Evolutionary conservation across 148 eudicot species (phyloP), one percentile per base, ranked within the genome.

Genomic region (Persicaria tinctoria): DNA sequence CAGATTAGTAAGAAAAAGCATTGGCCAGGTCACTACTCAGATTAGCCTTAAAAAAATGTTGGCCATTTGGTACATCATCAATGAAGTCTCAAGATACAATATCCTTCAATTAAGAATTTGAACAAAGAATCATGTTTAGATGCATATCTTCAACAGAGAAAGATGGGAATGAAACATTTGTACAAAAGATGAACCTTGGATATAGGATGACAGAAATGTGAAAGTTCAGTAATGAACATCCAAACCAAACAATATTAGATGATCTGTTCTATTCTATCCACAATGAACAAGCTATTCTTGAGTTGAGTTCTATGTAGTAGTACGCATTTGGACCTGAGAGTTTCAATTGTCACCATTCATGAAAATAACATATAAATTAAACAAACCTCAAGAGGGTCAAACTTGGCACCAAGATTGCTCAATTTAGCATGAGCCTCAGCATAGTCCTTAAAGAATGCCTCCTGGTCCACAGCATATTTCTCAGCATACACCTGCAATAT

Each of bases 401-500:
- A 95, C 80, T 95, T 95, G 80, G 97, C 96, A 82, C 98, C 98
- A 55, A 82, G 86, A 78, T 92, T 90, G 87, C 98, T 95, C 62
- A 95, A 96, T 80, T 90, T 95, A 78, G 97, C 98, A 83, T 95
- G 98, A 57, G 98, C 87, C 77, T 95, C 98, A 50, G 97, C 97
- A 80, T 95, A 95, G 76, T 95, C 97, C 75, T 89, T 86, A 76
- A 92, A 95, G 80, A 95, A 95, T 64, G 89, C 91, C 53, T 87
- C 93, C 77, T 83, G 87, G 77, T 92, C 96, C 71, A 54, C 91
- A 46, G 97, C 96, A 75, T 95, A 95, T 81, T 95, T 92, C 89
- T 95, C 98, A n/a, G 97, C 96, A 83, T 85, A 88, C 79, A 76
- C 90, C 98, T 94, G 76, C 77, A 85, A 70, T 76, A 16, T 72